phyloP scores from a whole-genome alignment of 495 filamentous ascomycete genomes.

The Penicillium steckii region DNA sequence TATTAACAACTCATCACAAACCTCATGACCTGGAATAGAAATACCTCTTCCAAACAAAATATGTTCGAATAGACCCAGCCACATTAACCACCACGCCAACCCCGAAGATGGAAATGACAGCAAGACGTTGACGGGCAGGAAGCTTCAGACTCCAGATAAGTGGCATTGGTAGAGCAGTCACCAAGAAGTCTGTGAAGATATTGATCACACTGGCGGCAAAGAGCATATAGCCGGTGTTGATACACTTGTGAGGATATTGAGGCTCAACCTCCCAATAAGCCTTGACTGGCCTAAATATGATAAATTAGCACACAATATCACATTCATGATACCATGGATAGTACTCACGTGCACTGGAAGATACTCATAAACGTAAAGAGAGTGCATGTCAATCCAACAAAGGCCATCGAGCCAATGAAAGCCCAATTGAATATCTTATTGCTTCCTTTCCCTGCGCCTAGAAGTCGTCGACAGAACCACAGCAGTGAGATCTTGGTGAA shows the following conservation, averaged over 20 bases:
- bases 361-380: constrained; percentile 51
- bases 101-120: constrained; percentile 57
- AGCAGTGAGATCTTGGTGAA: constrained; percentile 59
- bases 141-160: constrained; percentile 56
- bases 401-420: constrained; percentile 43
- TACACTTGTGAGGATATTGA: constrained; percentile 39
- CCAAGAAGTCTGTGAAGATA: constrained; percentile 57
- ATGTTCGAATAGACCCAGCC: constrained; percentile 55
- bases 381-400: constrained; percentile 43
- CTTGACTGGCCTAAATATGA: constrained; percentile 46
- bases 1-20: not conserved
- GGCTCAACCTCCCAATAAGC: constrained; percentile 52
- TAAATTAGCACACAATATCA: constrained; percentile 2
- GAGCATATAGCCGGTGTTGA: constrained; percentile 49
- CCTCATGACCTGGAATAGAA: not conserved
- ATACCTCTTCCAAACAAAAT: constrained; percentile 44
- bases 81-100: constrained; percentile 58
- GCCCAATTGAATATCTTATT: constrained; percentile 37
- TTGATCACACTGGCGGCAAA: constrained; percentile 58
- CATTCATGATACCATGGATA: not conserved
- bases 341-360: constrained; percentile 56
- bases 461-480: constrained; percentile 55
- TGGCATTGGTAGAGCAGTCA: constrained; percentile 59
- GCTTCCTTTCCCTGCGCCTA: constrained; percentile 38
- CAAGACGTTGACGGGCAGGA: constrained; percentile 51